Base-by-base conservation (phyloP, 495 filamentous ascomycete genomes). In the Aspergillus bridgeri region DNA sequence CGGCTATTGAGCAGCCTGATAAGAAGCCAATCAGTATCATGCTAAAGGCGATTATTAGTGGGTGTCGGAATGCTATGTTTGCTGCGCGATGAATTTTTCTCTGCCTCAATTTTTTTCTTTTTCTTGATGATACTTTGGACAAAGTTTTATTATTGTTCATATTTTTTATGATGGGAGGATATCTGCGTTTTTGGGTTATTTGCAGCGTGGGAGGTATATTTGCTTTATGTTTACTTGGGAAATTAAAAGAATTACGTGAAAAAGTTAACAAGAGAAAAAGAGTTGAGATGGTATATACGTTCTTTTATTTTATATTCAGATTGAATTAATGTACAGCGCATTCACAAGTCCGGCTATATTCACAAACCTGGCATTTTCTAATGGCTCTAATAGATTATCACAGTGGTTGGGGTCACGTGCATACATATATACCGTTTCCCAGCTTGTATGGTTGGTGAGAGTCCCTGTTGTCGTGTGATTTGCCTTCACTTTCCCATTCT, bases 21-120 rank as follows among this genome's bases (percentile, higher is more conserved):
- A 25, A 60, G 5, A 58, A 25, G 23, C 45, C 58, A 3, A 51
- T 64, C 5, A 54, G 51, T 46, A 50, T 54, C 33, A 47, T 62
- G 5, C 49, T 57, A 24, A 55, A 54, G 46, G 55, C 51, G 2
- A 43, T 62, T 25, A 27, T 21, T 0, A 20, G 7, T 15, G 13
- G 33, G 13, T 38, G 33, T 15, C 33, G 33, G 13, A 38, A 38
- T 38, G 33, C 33, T 38, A 38, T 38, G 33, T 38, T 38, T 4
- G 33, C 13, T 38, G 8, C 33, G 17, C 9, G 33, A 15, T 38
- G 1, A 38, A 4, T 2, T 38, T 1, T 2, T 9, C 27, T 38
- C 9, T 38, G 8, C 17, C 17, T 15, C 3, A 11, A 38, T 38
- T 38, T 2, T 33, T 6, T 33, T 8, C 17, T n/a, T n/a, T n/a